Conservation (phyloP, 257 asterid species). For the Jasminum sambac region DNA sequence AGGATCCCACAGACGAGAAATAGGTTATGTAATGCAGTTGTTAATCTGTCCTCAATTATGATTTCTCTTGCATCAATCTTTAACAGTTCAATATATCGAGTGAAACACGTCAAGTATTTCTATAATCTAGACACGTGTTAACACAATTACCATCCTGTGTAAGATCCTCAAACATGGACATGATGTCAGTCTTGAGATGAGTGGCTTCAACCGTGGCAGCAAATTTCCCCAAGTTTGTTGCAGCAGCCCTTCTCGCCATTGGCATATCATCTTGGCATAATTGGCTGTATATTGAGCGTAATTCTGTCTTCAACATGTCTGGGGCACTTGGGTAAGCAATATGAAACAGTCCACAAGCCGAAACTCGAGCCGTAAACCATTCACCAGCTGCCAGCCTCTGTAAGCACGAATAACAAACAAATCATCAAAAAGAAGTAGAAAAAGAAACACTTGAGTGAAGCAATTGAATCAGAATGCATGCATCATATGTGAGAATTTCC, state of each 20-base stretch:
- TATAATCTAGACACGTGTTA: background rate
- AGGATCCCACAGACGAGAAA: background rate
- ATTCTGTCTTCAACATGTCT: conserved; percentile 33
- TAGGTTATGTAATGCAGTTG: background rate
- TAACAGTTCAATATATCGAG: background rate
- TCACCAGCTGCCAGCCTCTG: conserved; percentile 55
- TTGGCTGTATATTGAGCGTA: conserved; percentile 34
- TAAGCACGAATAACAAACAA: background rate
- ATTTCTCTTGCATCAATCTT: background rate
- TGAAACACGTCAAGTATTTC: background rate
- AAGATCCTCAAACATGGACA: conserved; percentile 73
- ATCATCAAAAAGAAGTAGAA: background rate
- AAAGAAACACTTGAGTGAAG: background rate
- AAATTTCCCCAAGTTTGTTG: conserved; percentile 40
- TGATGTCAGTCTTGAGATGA: conserved; percentile 36
- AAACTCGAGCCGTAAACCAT: conserved; percentile 61
- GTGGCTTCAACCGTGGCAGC: conserved; percentile 36
- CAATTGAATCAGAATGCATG: background rate
- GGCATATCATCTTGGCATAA: conserved; percentile 42
- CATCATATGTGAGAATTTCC: background rate
- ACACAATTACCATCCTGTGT: conserved; percentile 61
- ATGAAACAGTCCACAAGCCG: conserved; percentile 55
- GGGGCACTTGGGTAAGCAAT: conserved; percentile 51
- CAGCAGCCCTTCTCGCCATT: conserved; percentile 44
- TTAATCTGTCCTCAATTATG: background rate